Evolutionary conservation across 2,329 filamentous ascomycete species (phyloP).

Genomic region (Arthrobotrys sinensis): DNA sequence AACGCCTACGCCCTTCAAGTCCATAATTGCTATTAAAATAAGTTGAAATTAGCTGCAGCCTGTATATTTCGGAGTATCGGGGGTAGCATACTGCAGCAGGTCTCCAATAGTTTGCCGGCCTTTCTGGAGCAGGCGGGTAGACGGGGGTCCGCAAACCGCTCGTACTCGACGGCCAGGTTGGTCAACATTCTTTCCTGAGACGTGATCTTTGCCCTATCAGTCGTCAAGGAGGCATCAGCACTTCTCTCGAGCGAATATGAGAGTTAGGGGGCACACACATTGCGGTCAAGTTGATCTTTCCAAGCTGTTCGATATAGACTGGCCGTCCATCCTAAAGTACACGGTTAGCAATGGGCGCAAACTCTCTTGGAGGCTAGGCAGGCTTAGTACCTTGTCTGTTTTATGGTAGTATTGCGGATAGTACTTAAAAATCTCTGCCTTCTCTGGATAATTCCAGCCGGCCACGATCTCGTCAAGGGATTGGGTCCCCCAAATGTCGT

Average conservation of each 20-base stretch:
- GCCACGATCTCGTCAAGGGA: conserved; percentile 85
- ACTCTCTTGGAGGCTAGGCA: neutral
- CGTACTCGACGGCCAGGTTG: conserved; percentile 97
- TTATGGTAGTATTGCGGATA: conserved; percentile 99
- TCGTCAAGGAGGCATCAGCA: neutral
- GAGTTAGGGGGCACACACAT: conserved; percentile 74
- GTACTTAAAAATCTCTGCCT: conserved; percentile 85
- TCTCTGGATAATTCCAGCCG: conserved; percentile 89
- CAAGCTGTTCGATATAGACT: conserved; percentile 96
- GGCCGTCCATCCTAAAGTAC: conserved; percentile 86
- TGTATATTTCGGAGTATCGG: too few relatives aligned
- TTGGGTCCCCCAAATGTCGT: conserved; percentile 90
- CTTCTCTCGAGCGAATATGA: neutral
- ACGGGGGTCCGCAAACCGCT: conserved; percentile 92
- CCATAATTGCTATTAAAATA: conserved; percentile 79
- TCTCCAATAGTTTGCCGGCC: conserved; percentile 89
- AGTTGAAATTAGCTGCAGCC: neutral
- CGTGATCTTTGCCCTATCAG: conserved; percentile 78
- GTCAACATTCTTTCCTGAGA: conserved; percentile 92
- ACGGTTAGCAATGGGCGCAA: neutral
- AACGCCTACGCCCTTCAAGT: conserved; percentile 93
- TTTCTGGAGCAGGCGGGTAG: conserved; percentile 96
- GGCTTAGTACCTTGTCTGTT: conserved; percentile 79
- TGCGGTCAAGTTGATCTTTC: conserved; percentile 88
- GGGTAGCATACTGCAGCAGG: conserved; percentile 79